Base-by-base conservation (phyloP, 805 yeast species). In the Kuraishia capsulata region DNA sequence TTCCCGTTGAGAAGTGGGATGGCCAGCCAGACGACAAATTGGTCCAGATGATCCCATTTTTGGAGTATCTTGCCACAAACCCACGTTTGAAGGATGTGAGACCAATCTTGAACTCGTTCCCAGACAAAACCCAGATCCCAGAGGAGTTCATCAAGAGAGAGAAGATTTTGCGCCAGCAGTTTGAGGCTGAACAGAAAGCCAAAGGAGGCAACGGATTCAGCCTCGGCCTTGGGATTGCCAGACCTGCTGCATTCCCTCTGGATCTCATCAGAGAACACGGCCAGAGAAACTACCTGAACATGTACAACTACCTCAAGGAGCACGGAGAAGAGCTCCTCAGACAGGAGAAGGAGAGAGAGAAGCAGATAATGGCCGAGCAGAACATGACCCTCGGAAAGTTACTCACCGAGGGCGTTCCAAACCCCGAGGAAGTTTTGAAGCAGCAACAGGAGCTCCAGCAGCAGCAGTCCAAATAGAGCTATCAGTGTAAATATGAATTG, bases 1-100 rank as follows among this genome's bases (percentile, higher is more conserved):
- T 92, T 45, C 78, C 86, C 43, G 64, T 87, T 60, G 69, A 77
- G 46, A 77, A 82, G 44, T 92, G 98, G 98, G 73, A 71, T 39
- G 99, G 99, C 46, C 65, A 65, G 44, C 71, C 83, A 25, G 95
- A 85, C 55, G 96, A 90, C 59, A 69, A 71, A 41, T 72, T 92
- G 53, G 69, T 92, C 48, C 71, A 71, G 51, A 65, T 89, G 63
- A 87, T 92, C 54, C 97, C 97, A 41, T 81, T 92, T 65, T 75
- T 92, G 49, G 99, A 92, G 65, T 92, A 85, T 65, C 64, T 92
- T 43, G 97, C 96, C 13, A 84, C 95, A 13, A 95, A 87, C 61
- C 64, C 59, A 24, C 13, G 31, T 11, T 69, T 84, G 50, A 75
- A 75, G 59, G 98, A 92, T 61, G 92, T 92, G 39, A 84, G 97